Conservation (phyloP, 1,284 basidiomycete genomes). For the Cutaneotrichosporon sp. region DNA sequence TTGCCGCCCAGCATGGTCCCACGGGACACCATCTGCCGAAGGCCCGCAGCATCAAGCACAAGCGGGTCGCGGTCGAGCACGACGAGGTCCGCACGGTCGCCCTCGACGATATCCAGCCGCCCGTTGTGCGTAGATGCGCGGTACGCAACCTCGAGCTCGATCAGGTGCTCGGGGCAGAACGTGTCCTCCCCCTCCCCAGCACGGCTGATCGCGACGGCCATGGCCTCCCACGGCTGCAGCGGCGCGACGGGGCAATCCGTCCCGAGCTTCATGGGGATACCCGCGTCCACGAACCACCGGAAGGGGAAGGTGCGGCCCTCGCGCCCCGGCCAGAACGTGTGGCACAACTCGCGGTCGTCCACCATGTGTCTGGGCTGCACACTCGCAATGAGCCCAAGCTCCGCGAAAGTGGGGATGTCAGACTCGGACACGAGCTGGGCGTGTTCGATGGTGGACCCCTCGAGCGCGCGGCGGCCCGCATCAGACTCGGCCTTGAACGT, state of each 20-base stretch:
- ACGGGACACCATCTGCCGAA: slow-evolving; percentile 34
- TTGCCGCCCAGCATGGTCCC: slow-evolving; percentile 44
- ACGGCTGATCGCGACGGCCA: slow-evolving; percentile 39
- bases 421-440: slow-evolving; percentile 37
- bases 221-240: slow-evolving; percentile 45
- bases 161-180: slow-evolving; percentile 29
- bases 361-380: slow-evolving; percentile 48
- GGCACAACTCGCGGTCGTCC: slow-evolving; percentile 43
- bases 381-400: slow-evolving; percentile 39
- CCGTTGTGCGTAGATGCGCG: slow-evolving; percentile 23
- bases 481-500: slow-evolving; percentile 24
- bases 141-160: slow-evolving; percentile 30
- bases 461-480: slow-evolving; percentile 22
- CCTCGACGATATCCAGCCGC: slow-evolving; percentile 4
- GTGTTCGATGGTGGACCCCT: slow-evolving; percentile 45
- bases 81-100: slow-evolving; percentile 39
- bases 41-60: slow-evolving; percentile 28
- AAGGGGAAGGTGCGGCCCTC: slow-evolving; percentile 42
- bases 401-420: slow-evolving; percentile 38
- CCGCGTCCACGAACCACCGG: slow-evolving; percentile 33
- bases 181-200: slow-evolving; percentile 13
- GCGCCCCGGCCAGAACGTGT: slow-evolving; percentile 42
- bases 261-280: slow-evolving; percentile 40
- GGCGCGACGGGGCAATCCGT: slow-evolving; percentile 45
- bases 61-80: slow-evolving; percentile 36